Base-by-base conservation (phyloP, 345 rosid genomes). In the Stellera chamaejasme region DNA sequence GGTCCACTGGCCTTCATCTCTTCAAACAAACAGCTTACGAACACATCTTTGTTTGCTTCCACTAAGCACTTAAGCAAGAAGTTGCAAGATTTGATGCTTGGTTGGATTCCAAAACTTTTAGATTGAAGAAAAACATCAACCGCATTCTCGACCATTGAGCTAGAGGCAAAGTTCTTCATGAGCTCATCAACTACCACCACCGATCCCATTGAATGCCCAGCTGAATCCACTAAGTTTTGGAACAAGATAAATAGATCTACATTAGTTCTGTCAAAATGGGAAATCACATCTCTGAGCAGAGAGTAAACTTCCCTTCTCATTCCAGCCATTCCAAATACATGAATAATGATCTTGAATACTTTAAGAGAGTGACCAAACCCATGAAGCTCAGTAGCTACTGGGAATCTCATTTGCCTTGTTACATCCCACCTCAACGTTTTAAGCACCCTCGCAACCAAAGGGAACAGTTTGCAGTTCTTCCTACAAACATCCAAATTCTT, bases 1-100 rank as follows among this genome's bases (percentile, higher is more conserved):
- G 78, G 80, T 28, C 85, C 85, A n/a, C 52, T 70, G 54, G 61
- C 60, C 69, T 72, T 79, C 67, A 77, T 66, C 14, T 60, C 69
- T 43, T 69, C 70, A 60, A 71, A 75, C 59, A 77, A 55, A 41
- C 54, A 58, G 54, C 32, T 58, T 15, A 66, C 66, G 42, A 43
- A 13, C 42, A 63, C 74, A 50, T 27, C 64, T 19, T 66, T 50
- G 52, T 61, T 65, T 14, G 65, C 75, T 67, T 83, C 77, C 28
- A 65, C 55, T 46, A 62, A 67, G 62, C 79, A 74, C 60, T 83
- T 83, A 52, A 83, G 83, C 68, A 80, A 66, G 72, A 77, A 83
- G 71, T 83, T 83, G 66, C 82, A 77, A 2, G 83, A 67, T 23
- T 2, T 49, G 25, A 77, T 66, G 66, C 56, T 60, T 11, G 65